A percentile compares a stretch with the other conserved stretches of the same genome.
Conservation (phyloP, 257 asterid genomes). For the Plantago ovata region DNA sequence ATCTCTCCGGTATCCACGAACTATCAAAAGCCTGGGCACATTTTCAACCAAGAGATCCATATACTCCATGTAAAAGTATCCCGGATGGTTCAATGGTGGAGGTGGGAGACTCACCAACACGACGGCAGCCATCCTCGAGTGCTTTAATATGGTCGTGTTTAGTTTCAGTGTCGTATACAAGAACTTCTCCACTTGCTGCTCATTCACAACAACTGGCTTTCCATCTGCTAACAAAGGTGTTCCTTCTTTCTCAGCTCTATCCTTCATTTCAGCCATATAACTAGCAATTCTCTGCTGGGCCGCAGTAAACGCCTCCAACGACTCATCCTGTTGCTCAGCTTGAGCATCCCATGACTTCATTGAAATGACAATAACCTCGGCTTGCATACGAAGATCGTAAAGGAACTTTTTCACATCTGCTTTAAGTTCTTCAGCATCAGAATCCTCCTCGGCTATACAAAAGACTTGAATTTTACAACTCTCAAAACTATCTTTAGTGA, state of each 20-base stretch:
- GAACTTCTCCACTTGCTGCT: slow-evolving; percentile 84
- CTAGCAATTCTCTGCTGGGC: slow-evolving; percentile 64
- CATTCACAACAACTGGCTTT: slow-evolving; percentile 61
- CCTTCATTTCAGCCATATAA: slow-evolving; percentile 60
- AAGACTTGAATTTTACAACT: slow-evolving; percentile 96
- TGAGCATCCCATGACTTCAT: slow-evolving; percentile 92
- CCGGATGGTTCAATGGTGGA: slow-evolving; percentile 85
- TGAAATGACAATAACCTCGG: slow-evolving; percentile 88
- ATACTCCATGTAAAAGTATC: slow-evolving; percentile 92
- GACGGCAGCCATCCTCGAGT: slow-evolving; percentile 96
- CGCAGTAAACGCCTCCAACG: slow-evolving; percentile 65
- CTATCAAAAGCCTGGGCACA: slow-evolving; percentile 91
- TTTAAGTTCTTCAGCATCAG: slow-evolving; percentile 88
- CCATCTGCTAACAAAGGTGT: slow-evolving; percentile 71
- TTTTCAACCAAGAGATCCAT: slow-evolving; percentile 93
- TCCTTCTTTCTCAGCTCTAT: slow-evolving; percentile 50
- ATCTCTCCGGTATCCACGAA: slow-evolving; percentile 88
- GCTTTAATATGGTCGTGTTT: slow-evolving; percentile 68
- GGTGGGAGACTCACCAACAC: slow-evolving; percentile 96
- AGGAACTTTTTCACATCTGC: slow-evolving; percentile 88
- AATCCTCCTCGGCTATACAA: slow-evolving; percentile 95
- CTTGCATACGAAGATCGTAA: slow-evolving; percentile 95
- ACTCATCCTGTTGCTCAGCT: slow-evolving; percentile 70
- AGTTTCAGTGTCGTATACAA: slow-evolving; percentile 78
- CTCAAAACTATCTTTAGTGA: slow-evolving; percentile 88